Base-by-base conservation (phyloP, 2,329 filamentous ascomycete species). In the Blastomyces percursus region DNA sequence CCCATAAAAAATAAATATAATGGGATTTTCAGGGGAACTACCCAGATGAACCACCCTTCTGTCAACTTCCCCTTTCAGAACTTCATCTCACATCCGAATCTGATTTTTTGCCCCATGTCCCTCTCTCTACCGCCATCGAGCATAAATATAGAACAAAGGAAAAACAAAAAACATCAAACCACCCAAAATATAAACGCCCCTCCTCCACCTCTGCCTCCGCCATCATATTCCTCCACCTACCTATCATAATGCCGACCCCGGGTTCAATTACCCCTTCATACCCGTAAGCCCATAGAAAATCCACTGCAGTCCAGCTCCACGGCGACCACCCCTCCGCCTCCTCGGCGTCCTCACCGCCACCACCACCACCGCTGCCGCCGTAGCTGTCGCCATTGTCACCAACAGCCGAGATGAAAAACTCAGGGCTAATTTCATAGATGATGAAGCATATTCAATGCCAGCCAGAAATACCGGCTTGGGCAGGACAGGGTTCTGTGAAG, bases 211-310 rank as follows among this genome's bases (percentile, higher is more conserved):
- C 46, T 5, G 2, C 46, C 46, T 50, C 46, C n/a, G 9, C 46
- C 35, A 46, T 12, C 63, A 73, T 50, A 61, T 75, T 69, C 16
- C 70, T 27, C 80, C 81, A 85, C 32, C 77, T 71, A 12, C 80
- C 80, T 59, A 81, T 60, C 69, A 82, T 79, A 48, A 81, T 74
- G 32, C 74, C 73, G 1, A 75, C 75, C 4, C 79, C 78, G 2
- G 80, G 80, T 4, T 80, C 64, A 14, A 82, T 70, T 27, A 77
- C 69, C 0, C 77, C 80, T 67, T 82, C 79, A 62, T 81, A 82
- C 3, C 71, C 76, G 69, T 76, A 78, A 1, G 76, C 69, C 65
- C 74, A 75, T 21, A 68, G 62, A 54, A 74, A 73, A 60, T 73
- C 66, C 0, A 51, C 54, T 30, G 65, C 27, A 35, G 44, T 59